These are phyloP conservation scores for Phytopythium aichiense DNA, from an alignment of 352 stramenopile species.

Conservation along the genomic window DNA sequence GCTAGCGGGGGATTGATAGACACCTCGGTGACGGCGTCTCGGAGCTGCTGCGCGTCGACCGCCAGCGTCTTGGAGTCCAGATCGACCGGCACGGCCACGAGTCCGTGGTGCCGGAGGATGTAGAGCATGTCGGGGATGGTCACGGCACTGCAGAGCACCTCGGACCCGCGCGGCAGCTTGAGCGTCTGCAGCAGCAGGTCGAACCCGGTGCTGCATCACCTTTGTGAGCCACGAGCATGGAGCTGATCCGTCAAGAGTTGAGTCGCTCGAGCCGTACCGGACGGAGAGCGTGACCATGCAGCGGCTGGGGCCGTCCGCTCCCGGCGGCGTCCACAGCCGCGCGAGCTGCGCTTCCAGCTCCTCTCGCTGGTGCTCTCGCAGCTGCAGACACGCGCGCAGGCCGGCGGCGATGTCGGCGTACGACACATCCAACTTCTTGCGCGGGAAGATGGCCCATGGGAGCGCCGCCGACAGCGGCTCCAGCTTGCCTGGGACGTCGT, in stretches of 20 bases:
- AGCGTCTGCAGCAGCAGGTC: constrained; percentile 77
- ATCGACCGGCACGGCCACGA: constrained; percentile 76
- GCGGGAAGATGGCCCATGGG: constrained; percentile 75
- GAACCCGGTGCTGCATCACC: constrained; percentile 58
- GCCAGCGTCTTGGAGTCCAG: constrained; percentile 59
- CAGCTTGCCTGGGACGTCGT: constrained; percentile 25
- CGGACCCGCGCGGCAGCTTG: constrained; percentile 53
- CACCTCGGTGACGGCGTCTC: constrained; percentile 34
- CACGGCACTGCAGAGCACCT: constrained; percentile 79
- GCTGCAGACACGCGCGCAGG: constrained; percentile 47
- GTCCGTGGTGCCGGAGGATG: constrained; percentile 61
- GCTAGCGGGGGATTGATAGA: constrained; percentile 6
- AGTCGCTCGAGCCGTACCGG: constrained; percentile 22
- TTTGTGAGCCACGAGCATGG: too few relatives aligned
- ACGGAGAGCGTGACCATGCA: constrained; percentile 72
- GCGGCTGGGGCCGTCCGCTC: constrained; percentile 12
- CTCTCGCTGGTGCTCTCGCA: constrained; percentile 50
- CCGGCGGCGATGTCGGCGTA: constrained; percentile 63
- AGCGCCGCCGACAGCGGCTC: constrained; percentile 52
- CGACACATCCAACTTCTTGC: constrained; percentile 81
- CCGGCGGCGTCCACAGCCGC: constrained; percentile 47
- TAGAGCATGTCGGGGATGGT: constrained; percentile 88
- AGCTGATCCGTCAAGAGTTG: too few relatives aligned
- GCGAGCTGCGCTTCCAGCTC: constrained; percentile 48
- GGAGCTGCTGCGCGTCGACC: constrained; percentile 45